Percentiles rank a stretch among this genome's conserved stretches.
These are phyloP conservation scores for Clavulina sp. DNA, from an alignment of 768 basidiomycete genomes.

Conservation along the genomic window DNA sequence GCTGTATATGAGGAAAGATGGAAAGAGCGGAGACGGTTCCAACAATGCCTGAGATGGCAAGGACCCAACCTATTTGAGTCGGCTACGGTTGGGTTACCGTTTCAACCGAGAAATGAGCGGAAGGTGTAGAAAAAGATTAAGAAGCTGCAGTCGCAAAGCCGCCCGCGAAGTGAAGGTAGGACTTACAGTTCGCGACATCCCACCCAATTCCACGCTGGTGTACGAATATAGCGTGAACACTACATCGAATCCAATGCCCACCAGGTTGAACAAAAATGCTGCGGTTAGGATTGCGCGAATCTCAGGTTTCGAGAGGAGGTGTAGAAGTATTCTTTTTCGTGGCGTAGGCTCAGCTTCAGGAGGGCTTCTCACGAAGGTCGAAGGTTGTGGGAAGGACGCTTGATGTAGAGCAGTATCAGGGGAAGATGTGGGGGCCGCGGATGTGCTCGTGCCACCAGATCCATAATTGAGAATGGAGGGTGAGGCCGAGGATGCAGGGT, in stretches of 20 bases:
- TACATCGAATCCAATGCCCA: neutral
- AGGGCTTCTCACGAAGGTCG: too few relatives aligned
- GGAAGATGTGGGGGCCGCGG: neutral
- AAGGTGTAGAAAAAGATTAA: too few relatives aligned
- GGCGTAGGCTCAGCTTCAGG: too few relatives aligned
- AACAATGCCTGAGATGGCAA: neutral
- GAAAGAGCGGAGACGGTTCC: neutral
- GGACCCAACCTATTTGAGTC: neutral
- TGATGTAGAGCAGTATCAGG: neutral
- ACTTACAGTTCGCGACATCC: neutral
- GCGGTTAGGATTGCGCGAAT: neutral
- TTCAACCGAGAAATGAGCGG: neutral
- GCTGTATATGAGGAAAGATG: neutral
- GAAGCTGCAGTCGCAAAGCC: too few relatives aligned
- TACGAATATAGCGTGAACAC: neutral
- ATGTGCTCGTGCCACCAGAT: neutral
- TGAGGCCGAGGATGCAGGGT: neutral
- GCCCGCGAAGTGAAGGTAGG: neutral
- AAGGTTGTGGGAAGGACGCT: neutral
- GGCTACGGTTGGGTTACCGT: neutral
- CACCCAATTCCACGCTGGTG: neutral
- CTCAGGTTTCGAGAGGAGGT: neutral
- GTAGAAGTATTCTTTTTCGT: neutral
- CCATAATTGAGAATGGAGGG: neutral
- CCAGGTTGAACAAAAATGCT: neutral